A percentile compares a stretch with the other conserved stretches of the same genome.
phyloP scores from a whole-genome alignment of 352 stramenopile genomes.

The Phytophthora constricta region DNA sequence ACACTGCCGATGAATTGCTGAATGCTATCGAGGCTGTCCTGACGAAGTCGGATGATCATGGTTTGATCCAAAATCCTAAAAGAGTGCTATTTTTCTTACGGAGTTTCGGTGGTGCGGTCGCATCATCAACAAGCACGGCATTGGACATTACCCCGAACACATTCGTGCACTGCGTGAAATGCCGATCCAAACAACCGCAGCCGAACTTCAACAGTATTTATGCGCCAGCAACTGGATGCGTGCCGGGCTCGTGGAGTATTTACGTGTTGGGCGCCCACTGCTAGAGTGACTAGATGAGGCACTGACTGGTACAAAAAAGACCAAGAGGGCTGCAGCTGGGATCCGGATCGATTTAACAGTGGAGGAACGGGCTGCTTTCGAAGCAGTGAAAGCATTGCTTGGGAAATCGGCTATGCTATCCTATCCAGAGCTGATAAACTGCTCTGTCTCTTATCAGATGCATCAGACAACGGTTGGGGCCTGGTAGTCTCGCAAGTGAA shows the following conservation, averaged over 20 bases:
- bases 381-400: background rate
- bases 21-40: conserved; percentile 22
- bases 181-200: background rate
- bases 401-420: background rate
- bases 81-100: conserved; percentile 22
- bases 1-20: conserved; percentile 15
- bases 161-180: conserved; percentile 15
- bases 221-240: conserved; percentile 31
- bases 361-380: conserved; percentile 2
- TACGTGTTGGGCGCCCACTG: conserved; percentile 8
- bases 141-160: conserved; percentile 16
- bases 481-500: background rate
- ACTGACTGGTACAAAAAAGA: conserved; percentile 12
- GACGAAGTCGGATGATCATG: conserved; percentile 2
- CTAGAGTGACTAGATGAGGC: conserved; percentile 14
- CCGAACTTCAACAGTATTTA: conserved; percentile 36
- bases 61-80: conserved; percentile 30
- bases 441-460: background rate
- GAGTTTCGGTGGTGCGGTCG: conserved; percentile 28
- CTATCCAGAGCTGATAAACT: background rate
- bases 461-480: background rate
- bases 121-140: conserved; percentile 23
- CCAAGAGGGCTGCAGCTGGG: conserved; percentile 12
- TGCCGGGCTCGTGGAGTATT: conserved; percentile 22
- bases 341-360: conserved; percentile 2